Percentiles rank a stretch among this genome's conserved stretches.
Evolutionary conservation across 2,329 filamentous ascomycete genomes (phyloP).

Genomic region (Thelonectria olida): DNA sequence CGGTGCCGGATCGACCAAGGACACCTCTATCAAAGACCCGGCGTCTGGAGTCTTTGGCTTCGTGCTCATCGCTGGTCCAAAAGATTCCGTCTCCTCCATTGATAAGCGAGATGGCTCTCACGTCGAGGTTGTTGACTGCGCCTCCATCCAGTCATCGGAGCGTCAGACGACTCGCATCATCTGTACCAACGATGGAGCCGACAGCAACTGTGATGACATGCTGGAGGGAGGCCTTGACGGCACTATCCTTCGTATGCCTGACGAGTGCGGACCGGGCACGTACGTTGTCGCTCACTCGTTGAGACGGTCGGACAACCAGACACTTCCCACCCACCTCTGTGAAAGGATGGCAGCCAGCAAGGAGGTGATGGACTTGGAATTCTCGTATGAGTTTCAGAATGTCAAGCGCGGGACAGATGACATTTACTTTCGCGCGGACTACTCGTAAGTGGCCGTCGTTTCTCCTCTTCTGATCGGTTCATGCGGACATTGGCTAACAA

Average conservation of each 20-base stretch:
- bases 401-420: neutral
- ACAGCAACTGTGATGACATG: slow-evolving; percentile 4
- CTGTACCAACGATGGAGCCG: neutral
- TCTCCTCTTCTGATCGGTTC: neutral
- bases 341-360: neutral
- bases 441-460: neutral
- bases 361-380: slow-evolving; percentile 6
- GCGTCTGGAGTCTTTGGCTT: neutral
- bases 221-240: neutral
- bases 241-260: slow-evolving; percentile 1
- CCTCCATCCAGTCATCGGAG: neutral
- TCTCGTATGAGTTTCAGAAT: neutral
- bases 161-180: neutral
- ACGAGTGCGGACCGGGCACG: neutral
- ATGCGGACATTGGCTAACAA: neutral
- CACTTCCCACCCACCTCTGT: neutral
- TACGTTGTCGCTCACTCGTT: slow-evolving; percentile 3
- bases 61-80: neutral
- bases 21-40: neutral
- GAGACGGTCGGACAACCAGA: neutral
- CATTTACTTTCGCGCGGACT: neutral
- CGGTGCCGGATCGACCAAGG: neutral
- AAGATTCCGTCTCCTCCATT: neutral
- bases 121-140: slow-evolving; percentile 1
- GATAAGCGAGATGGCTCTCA: slow-evolving; percentile 6